Base-by-base conservation (phyloP, 2,329 filamentous ascomycete genomes). In the Cladosporium sp. region DNA sequence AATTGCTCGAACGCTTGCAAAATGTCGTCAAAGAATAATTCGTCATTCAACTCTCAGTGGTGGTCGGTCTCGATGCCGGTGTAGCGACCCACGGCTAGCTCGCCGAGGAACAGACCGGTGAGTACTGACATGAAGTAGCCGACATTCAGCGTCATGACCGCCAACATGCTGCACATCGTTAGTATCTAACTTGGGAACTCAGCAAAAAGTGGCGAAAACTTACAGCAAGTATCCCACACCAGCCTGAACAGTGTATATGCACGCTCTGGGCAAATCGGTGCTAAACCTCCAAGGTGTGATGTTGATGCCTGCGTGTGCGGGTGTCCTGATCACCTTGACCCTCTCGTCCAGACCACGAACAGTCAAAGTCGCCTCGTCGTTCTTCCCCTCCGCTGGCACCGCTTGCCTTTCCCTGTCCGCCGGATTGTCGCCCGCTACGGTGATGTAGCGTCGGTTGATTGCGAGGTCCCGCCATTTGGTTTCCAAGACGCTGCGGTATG, bases 131-230 rank as follows among this genome's bases (percentile, higher is more conserved):
- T 69, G 66, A 92, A 92, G 66, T 93, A 93, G 11, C 88, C 88
- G 13, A 92, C 79, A 60, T 93, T 93, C 73, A 88, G 82, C 1
- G 87, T 91, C 88, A 93, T 95, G 64, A 94, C 86, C 12, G 86
- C 88, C 71, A 95, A 72, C 90, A 95, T 95, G 53, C 90, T 95
- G 59, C 32, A 15, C 43, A 27, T 18, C 15, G 65, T 60, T 40
- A 63, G 56, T 42, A 33, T 27, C 20, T 20, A 16, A 11, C 5
- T n/a, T 20, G 19, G 16, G 35, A 11, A 45, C 25, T 1, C 11
- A 12, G 1, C 16, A 18, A 3, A 11, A 13, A 35, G 46, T 25
- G 22, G 54, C 9, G 18, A 22, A 20, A 29, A 82, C 88, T 78
- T 72, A 95, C 90, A 95, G 81, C 27, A 95, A 72, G 70, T 95